phyloP scores from a whole-genome alignment of 495 filamentous ascomycete species.

The Penicillium canariense region DNA sequence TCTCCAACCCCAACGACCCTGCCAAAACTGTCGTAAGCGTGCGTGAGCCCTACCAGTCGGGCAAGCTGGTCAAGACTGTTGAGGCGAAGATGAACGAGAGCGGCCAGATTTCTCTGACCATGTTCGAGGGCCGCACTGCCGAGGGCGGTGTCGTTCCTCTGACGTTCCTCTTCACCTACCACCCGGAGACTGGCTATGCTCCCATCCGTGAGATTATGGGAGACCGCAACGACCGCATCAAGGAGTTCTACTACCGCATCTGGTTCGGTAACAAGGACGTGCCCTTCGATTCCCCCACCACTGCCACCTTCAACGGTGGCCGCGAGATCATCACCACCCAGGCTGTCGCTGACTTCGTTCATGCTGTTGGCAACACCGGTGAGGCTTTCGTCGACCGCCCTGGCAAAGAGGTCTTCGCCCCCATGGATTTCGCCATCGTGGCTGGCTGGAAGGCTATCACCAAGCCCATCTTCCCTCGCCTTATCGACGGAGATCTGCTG shows the following conservation, averaged over 20 bases:
- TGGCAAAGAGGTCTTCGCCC: constrained; percentile 90
- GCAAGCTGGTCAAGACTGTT: constrained; percentile 76
- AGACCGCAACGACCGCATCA: constrained; percentile 90
- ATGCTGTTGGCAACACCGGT: constrained; percentile 95
- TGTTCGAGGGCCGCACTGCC: constrained; percentile 88
- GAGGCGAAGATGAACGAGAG: constrained; percentile 73
- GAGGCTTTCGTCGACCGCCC: constrained; percentile 98
- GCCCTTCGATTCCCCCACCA: constrained; percentile 80
- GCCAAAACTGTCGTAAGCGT: constrained; percentile 77
- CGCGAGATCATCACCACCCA: constrained; percentile 79
- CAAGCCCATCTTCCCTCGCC: constrained; percentile 94
- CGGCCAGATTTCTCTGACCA: constrained; percentile 76
- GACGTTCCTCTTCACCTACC: constrained; percentile 83
- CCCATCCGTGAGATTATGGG: constrained; percentile 96
- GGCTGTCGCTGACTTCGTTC: constrained; percentile 95
- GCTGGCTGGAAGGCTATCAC: constrained; percentile 99
- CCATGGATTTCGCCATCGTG: constrained; percentile 99
- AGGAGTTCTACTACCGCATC: constrained; percentile 94
- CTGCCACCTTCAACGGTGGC: constrained; percentile 85
- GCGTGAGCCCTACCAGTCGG: constrained; percentile 61
- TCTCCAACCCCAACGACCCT: constrained; percentile 73
- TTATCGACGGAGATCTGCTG: constrained; percentile 90
- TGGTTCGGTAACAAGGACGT: constrained; percentile 87
- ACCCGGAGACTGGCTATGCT: constrained; percentile 90
- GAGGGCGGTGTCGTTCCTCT: constrained; percentile 74